A percentile compares a stretch with the other conserved stretches of the same genome.
Conservation (phyloP, 202 grass and related monocot genomes). For the Saccharum hybrid region DNA sequence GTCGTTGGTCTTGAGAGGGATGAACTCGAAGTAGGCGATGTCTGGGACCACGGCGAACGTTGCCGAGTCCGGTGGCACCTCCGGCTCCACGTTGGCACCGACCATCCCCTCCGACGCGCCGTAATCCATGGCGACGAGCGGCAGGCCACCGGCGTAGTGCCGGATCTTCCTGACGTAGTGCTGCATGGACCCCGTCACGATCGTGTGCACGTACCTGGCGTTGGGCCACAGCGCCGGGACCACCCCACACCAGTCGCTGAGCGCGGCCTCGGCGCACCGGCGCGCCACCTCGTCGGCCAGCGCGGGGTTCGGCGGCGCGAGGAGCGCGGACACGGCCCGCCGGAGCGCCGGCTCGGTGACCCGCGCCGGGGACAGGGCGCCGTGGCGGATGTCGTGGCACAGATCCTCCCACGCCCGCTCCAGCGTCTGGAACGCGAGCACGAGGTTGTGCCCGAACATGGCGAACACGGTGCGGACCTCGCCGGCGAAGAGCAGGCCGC, state of each 20-base stretch:
- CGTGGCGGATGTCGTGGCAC: conserved; percentile 69
- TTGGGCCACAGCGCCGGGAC: conserved; percentile 87
- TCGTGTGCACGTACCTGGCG: conserved; percentile 76
- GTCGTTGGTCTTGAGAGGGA: conserved; percentile 44
- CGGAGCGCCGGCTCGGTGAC: conserved; percentile 57
- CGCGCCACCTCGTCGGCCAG: conserved; percentile 68
- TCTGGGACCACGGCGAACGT: too few relatives aligned
- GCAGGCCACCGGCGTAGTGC: too few relatives aligned
- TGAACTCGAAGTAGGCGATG: conserved; percentile 37
- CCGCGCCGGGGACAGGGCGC: conserved; percentile 53
- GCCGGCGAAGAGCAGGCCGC: conserved; percentile 60
- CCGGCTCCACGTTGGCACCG: too few relatives aligned
- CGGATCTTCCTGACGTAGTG: too few relatives aligned
- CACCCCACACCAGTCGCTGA: conserved; percentile 59
- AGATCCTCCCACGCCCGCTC: conserved; percentile 49
- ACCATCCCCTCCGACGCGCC: too few relatives aligned
- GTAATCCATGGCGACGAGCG: too few relatives aligned
- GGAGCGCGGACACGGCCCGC: conserved; percentile 57
- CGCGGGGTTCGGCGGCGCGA: conserved; percentile 49
- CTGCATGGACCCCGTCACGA: too few relatives aligned
- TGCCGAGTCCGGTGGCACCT: too few relatives aligned
- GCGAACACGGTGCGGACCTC: conserved; percentile 70
- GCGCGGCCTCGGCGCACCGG: conserved; percentile 40
- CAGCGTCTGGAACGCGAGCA: too few relatives aligned
- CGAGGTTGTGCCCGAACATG: conserved; percentile 82